phyloP scores from a whole-genome alignment of 345 rosid genomes.

The Euclidium syriacum region DNA sequence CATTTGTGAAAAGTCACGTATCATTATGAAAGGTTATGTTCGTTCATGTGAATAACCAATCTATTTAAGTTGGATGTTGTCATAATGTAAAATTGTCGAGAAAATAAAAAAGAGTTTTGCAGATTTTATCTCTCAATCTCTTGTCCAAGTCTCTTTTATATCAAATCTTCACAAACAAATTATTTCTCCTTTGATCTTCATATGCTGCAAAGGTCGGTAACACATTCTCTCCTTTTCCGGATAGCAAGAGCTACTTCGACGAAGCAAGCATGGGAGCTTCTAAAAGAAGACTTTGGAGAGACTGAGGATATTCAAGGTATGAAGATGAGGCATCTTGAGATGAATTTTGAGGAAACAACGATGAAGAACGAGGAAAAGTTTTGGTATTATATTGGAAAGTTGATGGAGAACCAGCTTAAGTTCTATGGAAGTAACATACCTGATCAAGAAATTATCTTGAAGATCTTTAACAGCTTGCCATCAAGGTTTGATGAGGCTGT shows the following conservation, averaged over 20 bases:
- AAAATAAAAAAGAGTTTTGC: too few species aligned
- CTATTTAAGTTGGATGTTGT: too few species aligned
- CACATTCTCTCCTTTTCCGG: neutral
- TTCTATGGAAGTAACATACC: neutral
- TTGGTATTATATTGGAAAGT: neutral
- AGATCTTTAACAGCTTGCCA: neutral
- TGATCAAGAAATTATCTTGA: neutral
- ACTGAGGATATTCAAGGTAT: neutral
- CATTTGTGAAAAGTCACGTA: too few species aligned
- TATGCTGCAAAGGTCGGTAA: neutral
- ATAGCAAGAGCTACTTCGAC: conserved; percentile 9
- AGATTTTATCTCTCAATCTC: too few species aligned
- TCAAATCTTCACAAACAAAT: too few species aligned
- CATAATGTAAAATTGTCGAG: too few species aligned
- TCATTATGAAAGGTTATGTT: too few species aligned
- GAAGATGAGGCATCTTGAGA: neutral
- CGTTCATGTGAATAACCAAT: too few species aligned
- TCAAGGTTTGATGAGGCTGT: neutral
- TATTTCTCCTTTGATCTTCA: too few species aligned
- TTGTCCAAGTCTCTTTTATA: too few species aligned
- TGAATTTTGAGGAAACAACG: too few species aligned
- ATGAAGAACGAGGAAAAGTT: neutral
- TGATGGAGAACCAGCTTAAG: neutral
- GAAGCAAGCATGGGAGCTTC: conserved; percentile 1
- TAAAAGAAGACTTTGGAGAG: neutral